Conservation (phyloP, 495 filamentous ascomycete species). For the Ramalina peruviana region DNA sequence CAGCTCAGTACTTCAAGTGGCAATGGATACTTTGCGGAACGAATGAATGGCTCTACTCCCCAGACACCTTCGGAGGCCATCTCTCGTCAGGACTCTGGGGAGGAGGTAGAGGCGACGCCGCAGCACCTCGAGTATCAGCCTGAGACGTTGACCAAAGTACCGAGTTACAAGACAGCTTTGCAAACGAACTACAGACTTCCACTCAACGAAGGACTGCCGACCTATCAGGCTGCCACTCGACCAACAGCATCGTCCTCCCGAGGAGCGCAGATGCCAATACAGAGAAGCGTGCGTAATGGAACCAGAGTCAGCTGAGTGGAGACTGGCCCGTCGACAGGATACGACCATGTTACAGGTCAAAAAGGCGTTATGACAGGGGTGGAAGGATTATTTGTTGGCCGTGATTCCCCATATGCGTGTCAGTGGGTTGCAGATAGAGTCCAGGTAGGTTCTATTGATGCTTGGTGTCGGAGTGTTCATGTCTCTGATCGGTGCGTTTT, state of each 20-base stretch:
- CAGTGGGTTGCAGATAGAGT: too few relatives aligned
- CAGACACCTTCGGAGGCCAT: slow-evolving; percentile 21
- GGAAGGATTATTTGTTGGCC: too few relatives aligned
- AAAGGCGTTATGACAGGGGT: too few relatives aligned
- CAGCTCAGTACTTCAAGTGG: background rate
- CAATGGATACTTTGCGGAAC: slow-evolving; percentile 2
- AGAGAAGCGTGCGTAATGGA: background rate
- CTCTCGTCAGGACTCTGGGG: slow-evolving; percentile 50
- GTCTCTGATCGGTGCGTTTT: too few relatives aligned
- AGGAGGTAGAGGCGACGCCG: slow-evolving; percentile 39
- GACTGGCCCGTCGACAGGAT: background rate
- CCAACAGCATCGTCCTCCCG: slow-evolving; percentile 10
- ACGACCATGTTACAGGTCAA: too few relatives aligned
- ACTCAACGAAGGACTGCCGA: slow-evolving; percentile 15
- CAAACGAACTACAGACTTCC: slow-evolving; percentile 39
- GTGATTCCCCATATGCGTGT: too few relatives aligned
- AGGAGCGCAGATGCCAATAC: too few relatives aligned
- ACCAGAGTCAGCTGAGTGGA: background rate
- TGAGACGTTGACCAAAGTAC: slow-evolving; percentile 55
- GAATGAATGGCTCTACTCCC: background rate
- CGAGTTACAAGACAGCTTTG: slow-evolving; percentile 68
- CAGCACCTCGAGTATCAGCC: slow-evolving; percentile 49
- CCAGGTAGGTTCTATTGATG: too few relatives aligned
- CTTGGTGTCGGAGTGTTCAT: too few relatives aligned
- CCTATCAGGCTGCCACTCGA: slow-evolving; percentile 45